These are phyloP conservation scores for Aspergillus biplanus DNA, from an alignment of 495 filamentous ascomycete species.

Conservation along the genomic window DNA sequence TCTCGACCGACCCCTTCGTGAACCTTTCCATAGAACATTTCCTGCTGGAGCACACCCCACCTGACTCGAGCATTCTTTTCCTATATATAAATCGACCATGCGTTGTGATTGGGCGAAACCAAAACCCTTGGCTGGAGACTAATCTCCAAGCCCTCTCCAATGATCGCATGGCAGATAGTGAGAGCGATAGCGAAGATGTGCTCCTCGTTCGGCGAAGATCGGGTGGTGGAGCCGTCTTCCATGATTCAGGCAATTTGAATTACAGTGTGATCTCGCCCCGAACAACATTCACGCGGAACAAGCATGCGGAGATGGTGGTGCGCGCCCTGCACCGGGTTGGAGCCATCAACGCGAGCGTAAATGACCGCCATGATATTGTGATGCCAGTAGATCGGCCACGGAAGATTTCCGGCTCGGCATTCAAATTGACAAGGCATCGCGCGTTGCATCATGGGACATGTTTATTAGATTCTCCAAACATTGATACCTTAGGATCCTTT, in stretches of 20 bases:
- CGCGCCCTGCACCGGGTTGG: conserved; percentile 63
- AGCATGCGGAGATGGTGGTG: conserved; percentile 89
- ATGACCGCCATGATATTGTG: conserved; percentile 92
- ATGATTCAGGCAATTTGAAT: conserved; percentile 91
- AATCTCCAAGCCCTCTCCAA: conserved; percentile 65
- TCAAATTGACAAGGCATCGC: conserved; percentile 79
- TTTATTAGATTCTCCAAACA: conserved; percentile 70
- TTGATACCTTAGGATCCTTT: conserved; percentile 65
- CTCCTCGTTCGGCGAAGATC: conserved; percentile 78
- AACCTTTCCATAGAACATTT: conserved; percentile 97
- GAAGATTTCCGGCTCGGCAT: conserved; percentile 92
- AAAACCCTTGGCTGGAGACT: conserved; percentile 95
- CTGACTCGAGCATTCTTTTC: conserved; percentile 76
- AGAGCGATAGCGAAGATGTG: conserved; percentile 40
- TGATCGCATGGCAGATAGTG: conserved; percentile 30
- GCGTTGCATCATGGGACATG: conserved; percentile 93
- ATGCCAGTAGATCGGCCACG: conserved; percentile 56
- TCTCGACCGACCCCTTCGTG: conserved; percentile 73
- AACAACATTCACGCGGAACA: conserved; percentile 74
- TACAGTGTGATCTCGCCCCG: conserved; percentile 87
- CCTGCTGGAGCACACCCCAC: conserved; percentile 72
- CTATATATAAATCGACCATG: conserved; percentile 86
- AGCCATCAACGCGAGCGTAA: conserved; percentile 65
- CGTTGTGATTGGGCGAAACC: conserved; percentile 91
- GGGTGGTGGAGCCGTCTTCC: conserved; percentile 91